Base-by-base conservation (phyloP, 2,329 filamentous ascomycete species). In the Colletotrichum sp. region DNA sequence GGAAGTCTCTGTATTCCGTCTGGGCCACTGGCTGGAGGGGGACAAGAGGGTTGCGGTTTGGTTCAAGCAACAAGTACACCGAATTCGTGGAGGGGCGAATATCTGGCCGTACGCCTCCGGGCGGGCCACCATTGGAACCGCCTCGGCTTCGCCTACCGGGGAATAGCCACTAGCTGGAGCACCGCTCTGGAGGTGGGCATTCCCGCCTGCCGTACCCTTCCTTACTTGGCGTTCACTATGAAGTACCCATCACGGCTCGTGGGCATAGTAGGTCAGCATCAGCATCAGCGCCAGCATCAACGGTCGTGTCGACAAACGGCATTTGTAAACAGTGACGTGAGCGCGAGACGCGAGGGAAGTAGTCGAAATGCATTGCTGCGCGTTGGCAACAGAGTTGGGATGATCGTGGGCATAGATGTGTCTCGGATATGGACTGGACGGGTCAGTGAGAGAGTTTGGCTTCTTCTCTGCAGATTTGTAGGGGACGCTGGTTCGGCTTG, bases 401-500 rank as follows among this genome's bases (percentile, higher is more conserved):
- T 68, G 73, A 75, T 64, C 21, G 58, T 38, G 63, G 63, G 70
- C 48, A 12, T 69, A 48, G 34, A 43, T 21, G 63, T 75, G 73
- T 75, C 73, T 75, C 73, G 69, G 63, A 75, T 64, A 18, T 65
- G 69, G 34, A 48, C 58, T 24, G 62, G 69, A 34, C 12, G 24
- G 52, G 59, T 21, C 36, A 21, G 28, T 56, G 43, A 52, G 43
- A 52, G 43, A 52, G 43, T 21, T 32, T 67, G 18, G 28, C 28
- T 56, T 43, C 32, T 63, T 24, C 43, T 52, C 43, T 52, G 43
- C 43, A 52, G 34, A 62, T n/a, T 62, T 62, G 62, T 56, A 67
- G 69, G 69, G 63, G 32, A 73, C 63, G 70, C 63, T 38, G 69
- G 63, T 73, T 67, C 70, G 69, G 63, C 63, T 64, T 73, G 63